These are phyloP conservation scores for Thecaphora thlaspeos DNA, from an alignment of 1,284 basidiomycete species.

Conservation along the genomic window DNA sequence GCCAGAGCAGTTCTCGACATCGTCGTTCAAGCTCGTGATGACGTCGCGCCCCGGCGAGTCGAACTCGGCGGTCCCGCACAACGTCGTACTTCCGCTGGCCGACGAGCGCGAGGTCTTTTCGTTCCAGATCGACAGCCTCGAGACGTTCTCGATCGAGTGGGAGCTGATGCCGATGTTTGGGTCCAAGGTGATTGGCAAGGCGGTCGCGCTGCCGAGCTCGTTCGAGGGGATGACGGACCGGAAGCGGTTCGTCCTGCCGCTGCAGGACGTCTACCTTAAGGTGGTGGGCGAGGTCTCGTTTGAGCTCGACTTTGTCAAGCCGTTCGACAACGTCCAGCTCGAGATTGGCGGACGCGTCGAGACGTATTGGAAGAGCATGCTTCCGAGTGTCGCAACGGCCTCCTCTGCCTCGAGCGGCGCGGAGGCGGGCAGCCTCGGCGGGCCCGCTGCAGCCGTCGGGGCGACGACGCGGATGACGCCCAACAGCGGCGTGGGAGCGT, in stretches of 20 bases:
- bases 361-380: conserved; percentile 58
- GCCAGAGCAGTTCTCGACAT: conserved; percentile 59
- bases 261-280: conserved; percentile 88
- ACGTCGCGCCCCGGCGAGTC: conserved; percentile 74
- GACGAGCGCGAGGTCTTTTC: conserved; percentile 79
- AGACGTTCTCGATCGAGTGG: conserved; percentile 80
- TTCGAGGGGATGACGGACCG: conserved; percentile 62
- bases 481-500: conserved; percentile 34
- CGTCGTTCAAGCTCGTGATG: conserved; percentile 92
- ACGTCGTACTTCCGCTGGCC: conserved; percentile 72
- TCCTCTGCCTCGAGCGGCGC: conserved; percentile 1
- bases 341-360: conserved; percentile 80
- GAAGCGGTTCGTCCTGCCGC: conserved; percentile 62
- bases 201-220: conserved; percentile 77
- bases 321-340: conserved; percentile 89
- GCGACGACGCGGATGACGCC: conserved; percentile 48
- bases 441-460: conserved; percentile 4
- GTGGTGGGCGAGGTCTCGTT: conserved; percentile 93
- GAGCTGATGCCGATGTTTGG: conserved; percentile 97
- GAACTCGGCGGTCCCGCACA: conserved; percentile 64
- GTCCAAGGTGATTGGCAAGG: conserved; percentile 93
- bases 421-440: neutral
- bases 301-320: conserved; percentile 81
- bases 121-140: conserved; percentile 79
- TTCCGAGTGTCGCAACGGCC: conserved; percentile 32